Base-by-base conservation (phyloP, 805 yeast species). In the Kuraishia capsulata region DNA sequence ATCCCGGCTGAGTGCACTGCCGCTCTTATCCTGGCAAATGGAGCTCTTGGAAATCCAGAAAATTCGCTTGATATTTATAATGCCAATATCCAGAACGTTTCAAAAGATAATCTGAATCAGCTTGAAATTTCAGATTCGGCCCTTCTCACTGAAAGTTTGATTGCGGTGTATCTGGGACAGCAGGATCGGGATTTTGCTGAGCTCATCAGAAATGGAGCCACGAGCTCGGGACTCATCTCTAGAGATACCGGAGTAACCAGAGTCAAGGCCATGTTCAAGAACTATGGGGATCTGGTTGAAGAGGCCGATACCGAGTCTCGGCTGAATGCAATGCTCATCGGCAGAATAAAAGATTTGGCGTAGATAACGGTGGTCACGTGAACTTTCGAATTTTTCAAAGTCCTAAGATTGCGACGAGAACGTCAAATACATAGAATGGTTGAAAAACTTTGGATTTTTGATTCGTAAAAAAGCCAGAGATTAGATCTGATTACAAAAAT, bases 31-130 rank as follows among this genome's bases (percentile, higher is more conserved):
- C 23, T 59, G 6, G 44, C 40, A 13, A 44, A 54, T 30, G 54
- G 55, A 4, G 58, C 54, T 53, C 45, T 54, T 32, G 61, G 58
- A 2, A 39, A 51, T 20, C 39, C 43, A 0, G 59, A 57, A n/a
- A 42, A 43, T 6, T 49, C 63, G 1, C 40, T 61, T 23, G 58
- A 59, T 18, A 44, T 56, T 5, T 61, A 58, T 45, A 61, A 61
- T 38, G 39, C 45, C 19, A 41, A 57, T 5, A 39, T 54, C 16
- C 45, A 50, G 23, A 16, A 5, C 47, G 35, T 45, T 29, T 45
- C 36, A 30, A 48, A 21, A 40, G 44, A 18, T 43, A 42, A 4
- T 33, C 14, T 16, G 23, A 18, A n/a, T 40, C 47, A 19, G 4
- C n/a, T n/a, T 14, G 39, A 35, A 8, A 21, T 36, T 4, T 40